Evolutionary conservation across 2,329 filamentous ascomycete genomes (phyloP).

Genomic region (Colletotrichum falcatum): DNA sequence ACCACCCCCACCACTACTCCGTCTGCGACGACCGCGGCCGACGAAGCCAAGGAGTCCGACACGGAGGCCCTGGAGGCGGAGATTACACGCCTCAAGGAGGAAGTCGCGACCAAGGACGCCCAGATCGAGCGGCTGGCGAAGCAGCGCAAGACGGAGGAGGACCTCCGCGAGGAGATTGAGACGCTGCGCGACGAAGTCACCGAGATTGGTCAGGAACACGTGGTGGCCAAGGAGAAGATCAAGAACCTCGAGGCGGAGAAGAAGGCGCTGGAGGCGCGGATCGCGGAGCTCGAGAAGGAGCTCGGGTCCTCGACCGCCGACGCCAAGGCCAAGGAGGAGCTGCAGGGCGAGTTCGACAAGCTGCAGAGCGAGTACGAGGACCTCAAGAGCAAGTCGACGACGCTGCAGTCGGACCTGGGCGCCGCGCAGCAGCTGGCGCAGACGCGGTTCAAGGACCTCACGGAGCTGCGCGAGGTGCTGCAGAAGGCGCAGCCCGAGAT

Average conservation of each 20-base stretch:
- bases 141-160: constrained; percentile 81
- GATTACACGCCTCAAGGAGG: constrained; percentile 62
- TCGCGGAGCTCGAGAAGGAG: constrained; percentile 78
- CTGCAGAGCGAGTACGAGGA: constrained; percentile 71
- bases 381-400: constrained; percentile 75
- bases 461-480: constrained; percentile 81
- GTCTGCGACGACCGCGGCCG: constrained; percentile 41
- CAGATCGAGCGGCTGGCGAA: constrained; percentile 78
- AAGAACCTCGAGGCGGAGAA: constrained; percentile 80
- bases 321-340: constrained; percentile 61
- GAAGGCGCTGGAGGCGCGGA: constrained; percentile 70
- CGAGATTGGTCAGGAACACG: constrained; percentile 83
- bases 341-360: constrained; percentile 71
- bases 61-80: constrained; percentile 60
- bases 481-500: constrained; percentile 91
- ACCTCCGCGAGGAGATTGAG: constrained; percentile 87
- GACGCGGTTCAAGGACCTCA: constrained; percentile 87
- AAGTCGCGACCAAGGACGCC: constrained; percentile 74
- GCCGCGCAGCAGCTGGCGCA: constrained; percentile 90
- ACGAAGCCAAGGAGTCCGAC: constrained; percentile 45
- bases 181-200: constrained; percentile 83
- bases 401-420: constrained; percentile 84
- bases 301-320: constrained; percentile 58
- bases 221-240: constrained; percentile 82
- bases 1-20: background rate